Base-by-base conservation (phyloP, 306 rosid species). In the Spatholobus suberectus region DNA sequence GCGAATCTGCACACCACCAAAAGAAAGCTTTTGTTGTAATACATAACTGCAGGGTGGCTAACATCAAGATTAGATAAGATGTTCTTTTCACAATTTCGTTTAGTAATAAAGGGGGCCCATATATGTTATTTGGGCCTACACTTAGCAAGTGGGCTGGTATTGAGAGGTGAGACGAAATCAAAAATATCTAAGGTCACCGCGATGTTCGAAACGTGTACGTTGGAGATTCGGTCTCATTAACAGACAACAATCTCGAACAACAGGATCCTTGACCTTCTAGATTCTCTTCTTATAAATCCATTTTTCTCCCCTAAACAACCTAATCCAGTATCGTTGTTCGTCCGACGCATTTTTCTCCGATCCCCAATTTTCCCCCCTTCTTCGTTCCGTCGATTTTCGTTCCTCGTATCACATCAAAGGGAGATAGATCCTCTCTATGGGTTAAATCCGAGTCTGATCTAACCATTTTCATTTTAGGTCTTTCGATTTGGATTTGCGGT, bases 161-260 rank as follows among this genome's bases (percentile, higher is more conserved):
- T 37, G 7, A 20, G 13, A 59, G 78, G 5, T 74, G 29, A 24
- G 75, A 38, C 70, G 0, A 21, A 12, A 47, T 70, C 8, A 49
- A 80, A 84, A 85, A 75, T 47, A 75, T 85, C 79, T 80, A 47
- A 18, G 5, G 0, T 23, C 0, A 1, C 2, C 0, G 41, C 0
- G 62, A 69, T 23, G 2, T 17, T 4, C 3, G 61, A 58, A 62
- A 90, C 92, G 89, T 83, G 90, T 68, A 78, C 87, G 89, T 8
- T 27, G 23, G 21, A 41, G 84, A 90, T 86, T 49, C 13, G 57
- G 62, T 73, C 23, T 14, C 3, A 2, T 7, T 17, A 1, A 11
- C 17, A 17, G 76, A 71, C 77, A 49, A 51, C 7, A 70, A 62
- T 84, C 43, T 51, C 40, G 35, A 76, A 63, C 78, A 40, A 17